phyloP scores from a whole-genome alignment of 2,329 filamentous ascomycete species.

The Ascomycota sp. region DNA sequence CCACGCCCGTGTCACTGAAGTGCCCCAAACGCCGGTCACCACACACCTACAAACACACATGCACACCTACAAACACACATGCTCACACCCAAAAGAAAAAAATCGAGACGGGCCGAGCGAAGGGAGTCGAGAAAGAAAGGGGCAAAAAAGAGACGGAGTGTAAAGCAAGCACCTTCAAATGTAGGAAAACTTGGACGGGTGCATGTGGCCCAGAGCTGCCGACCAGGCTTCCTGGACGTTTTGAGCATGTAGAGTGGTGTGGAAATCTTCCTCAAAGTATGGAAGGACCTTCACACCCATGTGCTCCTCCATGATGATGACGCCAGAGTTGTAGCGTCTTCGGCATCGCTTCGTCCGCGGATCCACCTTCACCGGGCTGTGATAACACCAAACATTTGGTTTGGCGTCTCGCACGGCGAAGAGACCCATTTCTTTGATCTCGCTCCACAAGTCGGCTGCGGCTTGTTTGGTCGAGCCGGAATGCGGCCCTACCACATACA shows the following conservation, averaged over 20 bases:
- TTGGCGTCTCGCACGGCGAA: slow-evolving; percentile 16
- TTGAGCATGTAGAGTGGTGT: slow-evolving; percentile 16
- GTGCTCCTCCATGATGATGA: slow-evolving; percentile 17
- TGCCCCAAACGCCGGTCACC: no score
- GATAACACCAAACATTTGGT: slow-evolving; percentile 20
- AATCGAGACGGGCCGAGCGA: background rate
- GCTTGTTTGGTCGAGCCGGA: slow-evolving; percentile 15
- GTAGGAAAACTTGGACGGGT: slow-evolving; percentile 11
- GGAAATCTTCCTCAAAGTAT: slow-evolving; percentile 24
- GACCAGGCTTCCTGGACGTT: slow-evolving; percentile 18
- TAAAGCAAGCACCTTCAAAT: slow-evolving; percentile 7
- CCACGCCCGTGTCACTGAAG: no score
- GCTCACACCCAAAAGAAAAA: background rate
- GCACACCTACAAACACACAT: background rate
- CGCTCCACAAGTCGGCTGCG: slow-evolving; percentile 16
- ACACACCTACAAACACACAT: no score
- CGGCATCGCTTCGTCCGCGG: slow-evolving; percentile 22
- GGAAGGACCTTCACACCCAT: slow-evolving; percentile 16
- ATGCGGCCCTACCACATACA: slow-evolving; percentile 15
- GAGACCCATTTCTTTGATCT: slow-evolving; percentile 14
- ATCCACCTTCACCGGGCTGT: slow-evolving; percentile 22
- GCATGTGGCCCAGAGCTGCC: slow-evolving; percentile 12
- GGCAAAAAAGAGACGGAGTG: background rate
- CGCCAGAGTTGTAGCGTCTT: slow-evolving; percentile 18
- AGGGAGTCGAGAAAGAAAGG: background rate